A percentile compares a stretch with the other conserved stretches of the same genome.
Evolutionary conservation across 2,329 filamentous ascomycete species (phyloP).

Genomic region (Sporothrix humicola): DNA sequence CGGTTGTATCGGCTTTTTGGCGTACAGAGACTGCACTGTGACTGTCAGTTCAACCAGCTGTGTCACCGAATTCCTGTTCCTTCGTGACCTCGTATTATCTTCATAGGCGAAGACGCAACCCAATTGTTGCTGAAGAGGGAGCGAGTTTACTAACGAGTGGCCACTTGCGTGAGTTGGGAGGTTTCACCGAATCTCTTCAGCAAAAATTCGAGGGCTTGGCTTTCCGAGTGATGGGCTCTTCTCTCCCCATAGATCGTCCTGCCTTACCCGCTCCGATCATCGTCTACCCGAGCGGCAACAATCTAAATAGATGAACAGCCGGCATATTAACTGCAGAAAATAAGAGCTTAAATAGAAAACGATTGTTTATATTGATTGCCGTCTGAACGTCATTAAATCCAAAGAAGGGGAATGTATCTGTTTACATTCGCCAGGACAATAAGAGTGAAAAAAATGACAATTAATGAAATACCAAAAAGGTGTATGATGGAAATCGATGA

Average conservation of each 20-base stretch:
- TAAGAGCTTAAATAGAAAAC: background rate
- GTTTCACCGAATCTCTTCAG: background rate
- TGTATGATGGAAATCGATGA: no score
- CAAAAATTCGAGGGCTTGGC: background rate
- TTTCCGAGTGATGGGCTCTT: background rate
- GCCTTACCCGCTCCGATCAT: constrained; percentile 3
- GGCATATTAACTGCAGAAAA: constrained; percentile 2
- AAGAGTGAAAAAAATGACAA: background rate
- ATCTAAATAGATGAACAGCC: constrained; percentile 12
- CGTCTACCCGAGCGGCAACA: background rate
- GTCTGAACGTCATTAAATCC: constrained; percentile 13
- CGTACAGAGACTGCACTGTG: no score
- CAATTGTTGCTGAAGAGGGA: background rate
- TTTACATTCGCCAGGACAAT: background rate
- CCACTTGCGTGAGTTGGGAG: no score
- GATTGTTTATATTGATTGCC: constrained; percentile 1
- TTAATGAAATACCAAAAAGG: background rate
- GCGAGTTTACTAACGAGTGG: background rate
- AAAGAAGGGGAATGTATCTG: background rate
- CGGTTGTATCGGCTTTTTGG: constrained; percentile 6
- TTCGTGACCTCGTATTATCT: background rate
- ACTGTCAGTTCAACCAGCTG: background rate
- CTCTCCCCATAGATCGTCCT: background rate
- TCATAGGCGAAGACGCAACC: background rate
- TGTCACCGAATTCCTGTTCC: background rate